Percentiles rank a stretch among this genome's conserved stretches.
phyloP scores from a whole-genome alignment of 2,329 filamentous ascomycete species.

The Colletotrichum paranaense region DNA sequence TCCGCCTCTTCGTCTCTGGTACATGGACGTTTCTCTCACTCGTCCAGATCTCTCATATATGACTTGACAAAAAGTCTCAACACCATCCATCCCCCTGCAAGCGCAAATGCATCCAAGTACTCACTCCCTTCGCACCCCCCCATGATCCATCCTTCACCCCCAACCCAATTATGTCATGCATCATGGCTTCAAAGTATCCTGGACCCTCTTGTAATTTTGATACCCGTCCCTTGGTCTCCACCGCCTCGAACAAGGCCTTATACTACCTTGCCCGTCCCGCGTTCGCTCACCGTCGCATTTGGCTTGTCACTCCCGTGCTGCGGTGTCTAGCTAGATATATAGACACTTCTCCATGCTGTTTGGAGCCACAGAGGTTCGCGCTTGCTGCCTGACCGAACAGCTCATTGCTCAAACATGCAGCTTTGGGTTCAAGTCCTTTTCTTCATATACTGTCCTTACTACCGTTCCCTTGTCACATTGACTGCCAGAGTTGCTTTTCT shows the following conservation, averaged over 20 bases:
- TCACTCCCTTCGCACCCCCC: conserved; percentile 20
- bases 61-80: conserved; percentile 36
- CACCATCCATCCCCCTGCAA: conserved; percentile 36
- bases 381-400: conserved; percentile 36
- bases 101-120: conserved; percentile 28
- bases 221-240: conserved; percentile 38
- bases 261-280: conserved; percentile 27
- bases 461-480: conserved; percentile 15
- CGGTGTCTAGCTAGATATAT: conserved; percentile 33
- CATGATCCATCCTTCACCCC: conserved; percentile 35
- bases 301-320: conserved; percentile 19
- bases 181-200: conserved; percentile 49
- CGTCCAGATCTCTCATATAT: conserved; percentile 22
- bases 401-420: conserved; percentile 32
- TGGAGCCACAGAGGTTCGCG: conserved; percentile 30
- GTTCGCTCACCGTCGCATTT: conserved; percentile 34
- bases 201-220: conserved; percentile 49
- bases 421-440: conserved; percentile 27
- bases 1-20: not conserved
- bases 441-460: conserved; percentile 34
- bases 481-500: conserved; percentile 17
- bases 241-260: conserved; percentile 30
- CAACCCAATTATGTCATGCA: conserved; percentile 59
- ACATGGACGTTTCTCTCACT: not conserved
- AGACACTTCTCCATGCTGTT: conserved; percentile 27